These are phyloP conservation scores for Rhodotorula kratochvilovae DNA, from an alignment of 768 basidiomycete genomes.

Conservation along the genomic window DNA sequence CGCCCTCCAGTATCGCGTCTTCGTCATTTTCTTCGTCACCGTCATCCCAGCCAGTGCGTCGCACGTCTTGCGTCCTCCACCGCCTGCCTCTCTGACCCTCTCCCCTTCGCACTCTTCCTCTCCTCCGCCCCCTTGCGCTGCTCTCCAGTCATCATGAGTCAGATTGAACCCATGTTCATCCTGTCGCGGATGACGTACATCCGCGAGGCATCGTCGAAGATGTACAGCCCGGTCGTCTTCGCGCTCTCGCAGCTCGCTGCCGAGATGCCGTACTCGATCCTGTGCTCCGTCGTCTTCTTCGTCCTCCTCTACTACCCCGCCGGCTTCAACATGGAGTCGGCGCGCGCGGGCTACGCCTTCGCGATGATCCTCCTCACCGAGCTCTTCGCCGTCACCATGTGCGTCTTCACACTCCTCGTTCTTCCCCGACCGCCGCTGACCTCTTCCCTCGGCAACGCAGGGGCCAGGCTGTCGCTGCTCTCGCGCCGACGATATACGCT, in stretches of 20 bases:
- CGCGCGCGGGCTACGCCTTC: conserved; percentile 47
- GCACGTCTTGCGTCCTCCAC: no score
- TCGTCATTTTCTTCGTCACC: conserved; percentile 56
- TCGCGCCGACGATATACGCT: conserved; percentile 71
- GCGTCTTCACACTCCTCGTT: not conserved
- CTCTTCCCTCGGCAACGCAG: not conserved
- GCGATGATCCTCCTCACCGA: conserved; percentile 46
- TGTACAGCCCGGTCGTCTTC: conserved; percentile 81
- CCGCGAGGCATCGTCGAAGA: conserved; percentile 70
- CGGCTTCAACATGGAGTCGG: conserved; percentile 45
- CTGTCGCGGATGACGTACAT: conserved; percentile 48
- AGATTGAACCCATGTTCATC: conserved; percentile 79
- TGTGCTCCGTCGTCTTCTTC: conserved; percentile 73
- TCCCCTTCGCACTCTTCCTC: conserved; percentile 54
- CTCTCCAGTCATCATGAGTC: conserved; percentile 71
- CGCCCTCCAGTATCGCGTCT: conserved; percentile 50
- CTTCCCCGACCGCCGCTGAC: not conserved
- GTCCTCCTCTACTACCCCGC: conserved; percentile 49
- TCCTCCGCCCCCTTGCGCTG: conserved; percentile 52
- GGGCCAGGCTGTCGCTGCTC: conserved; percentile 60
- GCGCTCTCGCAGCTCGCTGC: conserved; percentile 74
- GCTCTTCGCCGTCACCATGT: conserved; percentile 64
- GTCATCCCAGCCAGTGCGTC: conserved; percentile 53
- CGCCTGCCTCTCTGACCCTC: not conserved
- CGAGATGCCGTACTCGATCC: conserved; percentile 69